Conservation (phyloP, 768 basidiomycete genomes). For the Boletus rex-veris region DNA sequence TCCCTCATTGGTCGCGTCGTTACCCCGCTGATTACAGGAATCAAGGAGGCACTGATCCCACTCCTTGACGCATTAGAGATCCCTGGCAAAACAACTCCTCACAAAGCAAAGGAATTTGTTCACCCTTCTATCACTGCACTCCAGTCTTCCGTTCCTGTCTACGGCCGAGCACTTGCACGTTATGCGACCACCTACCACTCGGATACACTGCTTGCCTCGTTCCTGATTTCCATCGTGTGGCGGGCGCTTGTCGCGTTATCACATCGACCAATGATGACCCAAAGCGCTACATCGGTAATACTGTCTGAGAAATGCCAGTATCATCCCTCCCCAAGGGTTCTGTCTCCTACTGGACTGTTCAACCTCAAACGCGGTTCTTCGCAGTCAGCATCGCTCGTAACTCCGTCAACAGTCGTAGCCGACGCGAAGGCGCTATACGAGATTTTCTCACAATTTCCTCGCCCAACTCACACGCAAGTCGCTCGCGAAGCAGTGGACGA, state of each 20-base stretch:
- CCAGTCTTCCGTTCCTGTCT: slow-evolving; percentile 58
- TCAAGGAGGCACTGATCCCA: slow-evolving; percentile 59
- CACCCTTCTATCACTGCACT: slow-evolving; percentile 64
- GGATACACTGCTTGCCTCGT: slow-evolving; percentile 61
- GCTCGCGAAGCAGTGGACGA: slow-evolving; percentile 83
- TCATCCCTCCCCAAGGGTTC: slow-evolving; percentile 39
- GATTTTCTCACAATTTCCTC: slow-evolving; percentile 57
- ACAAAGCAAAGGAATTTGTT: slow-evolving; percentile 12
- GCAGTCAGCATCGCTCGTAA: slow-evolving; percentile 58
- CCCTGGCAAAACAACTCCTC: slow-evolving; percentile 30
- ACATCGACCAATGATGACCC: slow-evolving; percentile 49
- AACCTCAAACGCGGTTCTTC: slow-evolving; percentile 63
- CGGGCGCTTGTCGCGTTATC: slow-evolving; percentile 67
- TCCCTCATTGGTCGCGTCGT: slow-evolving; percentile 66
- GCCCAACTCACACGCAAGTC: slow-evolving; percentile 51
- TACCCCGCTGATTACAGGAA: slow-evolving; percentile 57
- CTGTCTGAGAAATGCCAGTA: slow-evolving; percentile 42
- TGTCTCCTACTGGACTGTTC: slow-evolving; percentile 59
- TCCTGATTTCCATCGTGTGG: slow-evolving; percentile 75
- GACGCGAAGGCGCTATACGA: slow-evolving; percentile 66
- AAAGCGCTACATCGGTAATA: slow-evolving; percentile 35
- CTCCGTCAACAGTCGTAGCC: slow-evolving; percentile 42
- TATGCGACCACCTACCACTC: slow-evolving; percentile 52
- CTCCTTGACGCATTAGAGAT: slow-evolving; percentile 61
- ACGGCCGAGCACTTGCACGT: slow-evolving; percentile 53